Evolutionary conservation across 441 rosid genomes (phyloP), one percentile per base, ranked within the genome.

Genomic region (Populus trichocarpa): DNA sequence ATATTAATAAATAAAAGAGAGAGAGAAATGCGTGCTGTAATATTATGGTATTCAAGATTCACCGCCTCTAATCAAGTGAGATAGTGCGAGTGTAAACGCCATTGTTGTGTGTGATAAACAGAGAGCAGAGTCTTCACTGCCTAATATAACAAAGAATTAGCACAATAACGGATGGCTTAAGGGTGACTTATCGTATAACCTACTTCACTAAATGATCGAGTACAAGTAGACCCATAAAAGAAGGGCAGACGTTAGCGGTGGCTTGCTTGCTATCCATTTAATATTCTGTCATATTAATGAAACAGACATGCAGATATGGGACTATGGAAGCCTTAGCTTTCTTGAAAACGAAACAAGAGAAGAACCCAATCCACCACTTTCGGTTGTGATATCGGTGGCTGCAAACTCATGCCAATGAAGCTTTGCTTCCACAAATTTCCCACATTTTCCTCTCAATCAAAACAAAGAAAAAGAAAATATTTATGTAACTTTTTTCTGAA

Each of bases 311-410:
- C 10, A 36, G 26, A 71, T 59, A 73, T 23, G 65, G 36, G 77
- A 78, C 72, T 80, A 67, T 75, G 16, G 16, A 16, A 42, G 50
- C 38, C 73, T 68, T 77, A 70, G 64, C 82, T 81, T 83, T 86
- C 81, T 81, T 68, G 79, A 67, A 77, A 75, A 73, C 81, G 68
- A 81, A 79, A 63, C 83, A 68, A 81, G 28, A 12, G 50, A 30
- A 72, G 63, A 82, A 83, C 80, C 84, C 80, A 81, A 84, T 78
- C 88, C 81, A 81, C 78, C 78, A 72, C 78, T 81, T 81, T 82
- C 70, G 68, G 76, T 76, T 78, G 57, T 69, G 78, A 3, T 61
- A 28, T 78, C 75, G 64, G 61, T 69, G 75, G 72, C 26, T 32
- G 30, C 70, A 18, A 83, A 74, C 75, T 78, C 83, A 67, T 77